Evolutionary conservation across 1,284 basidiomycete genomes (phyloP).

Genomic region (Trametes pubescens): DNA sequence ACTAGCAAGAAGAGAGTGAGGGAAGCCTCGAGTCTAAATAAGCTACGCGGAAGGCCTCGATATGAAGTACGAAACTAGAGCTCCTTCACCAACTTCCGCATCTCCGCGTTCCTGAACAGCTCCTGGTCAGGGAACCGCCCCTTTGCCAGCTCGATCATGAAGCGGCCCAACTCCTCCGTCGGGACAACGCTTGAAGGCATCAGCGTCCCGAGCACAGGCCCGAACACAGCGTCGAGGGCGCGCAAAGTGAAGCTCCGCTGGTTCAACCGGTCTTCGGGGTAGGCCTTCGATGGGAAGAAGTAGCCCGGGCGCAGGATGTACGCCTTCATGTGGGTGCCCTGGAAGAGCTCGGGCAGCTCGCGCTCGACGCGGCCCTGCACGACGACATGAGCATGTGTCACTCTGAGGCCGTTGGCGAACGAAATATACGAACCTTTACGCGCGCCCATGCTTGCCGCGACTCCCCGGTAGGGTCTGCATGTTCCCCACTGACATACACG

Average conservation of each 20-base stretch:
- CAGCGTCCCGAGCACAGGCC: constrained; percentile 26
- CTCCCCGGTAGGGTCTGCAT: constrained; percentile 43
- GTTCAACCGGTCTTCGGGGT: constrained; percentile 41
- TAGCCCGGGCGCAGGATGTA: constrained; percentile 43
- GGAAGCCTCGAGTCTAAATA: too few relatives aligned
- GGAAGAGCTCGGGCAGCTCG: constrained; percentile 36
- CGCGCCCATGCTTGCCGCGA: constrained; percentile 43
- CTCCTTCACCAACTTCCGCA: constrained; percentile 36
- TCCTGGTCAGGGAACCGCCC: constrained; percentile 41
- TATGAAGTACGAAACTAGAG: not conserved
- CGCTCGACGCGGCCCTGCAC: constrained; percentile 42
- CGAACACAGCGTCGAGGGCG: constrained; percentile 27
- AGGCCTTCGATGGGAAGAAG: constrained; percentile 43
- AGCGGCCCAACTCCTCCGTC: constrained; percentile 37
- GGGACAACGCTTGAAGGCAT: constrained; percentile 34
- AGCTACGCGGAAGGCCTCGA: too few relatives aligned
- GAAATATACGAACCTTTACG: constrained; percentile 41
- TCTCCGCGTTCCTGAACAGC: constrained; percentile 37
- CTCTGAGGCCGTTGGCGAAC: too few relatives aligned
- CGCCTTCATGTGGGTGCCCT: constrained; percentile 34
- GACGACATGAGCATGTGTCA: not conserved
- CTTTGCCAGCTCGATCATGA: constrained; percentile 43
- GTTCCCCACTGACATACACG: constrained; percentile 46
- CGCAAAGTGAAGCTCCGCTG: constrained; percentile 36
- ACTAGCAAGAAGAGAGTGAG: too few relatives aligned